Base-by-base conservation (phyloP, 805 yeast species). In the Ogataea wickerhamii region DNA sequence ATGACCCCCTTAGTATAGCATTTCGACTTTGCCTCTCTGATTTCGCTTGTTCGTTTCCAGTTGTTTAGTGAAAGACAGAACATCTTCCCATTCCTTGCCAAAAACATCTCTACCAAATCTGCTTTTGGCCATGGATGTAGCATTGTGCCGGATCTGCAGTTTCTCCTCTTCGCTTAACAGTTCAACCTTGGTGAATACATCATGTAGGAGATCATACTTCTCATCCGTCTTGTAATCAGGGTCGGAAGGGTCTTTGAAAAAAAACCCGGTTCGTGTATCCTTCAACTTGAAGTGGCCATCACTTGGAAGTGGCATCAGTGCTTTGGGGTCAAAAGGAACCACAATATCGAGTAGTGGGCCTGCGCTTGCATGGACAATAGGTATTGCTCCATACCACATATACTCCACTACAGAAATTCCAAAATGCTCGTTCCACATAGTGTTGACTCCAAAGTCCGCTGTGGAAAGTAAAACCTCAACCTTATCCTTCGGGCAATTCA, bases 341-440 rank as follows among this genome's bases (percentile, higher is more conserved):
- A 86, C 93, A 43, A 93, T 93, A 60, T 93, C 99, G 39, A 80
- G 66, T 28, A 76, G 70, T 7, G 99, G 99, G 1, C 99, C 99
- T 0, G 96, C 98, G 37, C 95, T 83, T 4, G 94, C 94, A 62
- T 94, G 98, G 3, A 80, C 93, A 2, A 93, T 65, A 1, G 98
- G 97, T 13, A 93, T 76, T 19, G 83, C 71, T 0, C 97, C 98
- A 38, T 84, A 74, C 2, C 91, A 81, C 65, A 85, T 69, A 57
- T 88, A 87, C 61, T 93, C 99, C 6, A 93, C 98, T 4, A 93
- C 91, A 1, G 96, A 91, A 53, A 93, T 93, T 14, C 99, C 99
- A 60, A 93, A 93, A 66, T 93, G 99, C 66, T 93, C 99, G 63
- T 93, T 93, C 98, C 98, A 93, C 99, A 93, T 93, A 21, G 95